A percentile compares a stretch with the other conserved stretches of the same genome.
These are phyloP conservation scores for Fusarium chlamydosporum DNA, from an alignment of 2,329 filamentous ascomycete species.

Conservation along the genomic window DNA sequence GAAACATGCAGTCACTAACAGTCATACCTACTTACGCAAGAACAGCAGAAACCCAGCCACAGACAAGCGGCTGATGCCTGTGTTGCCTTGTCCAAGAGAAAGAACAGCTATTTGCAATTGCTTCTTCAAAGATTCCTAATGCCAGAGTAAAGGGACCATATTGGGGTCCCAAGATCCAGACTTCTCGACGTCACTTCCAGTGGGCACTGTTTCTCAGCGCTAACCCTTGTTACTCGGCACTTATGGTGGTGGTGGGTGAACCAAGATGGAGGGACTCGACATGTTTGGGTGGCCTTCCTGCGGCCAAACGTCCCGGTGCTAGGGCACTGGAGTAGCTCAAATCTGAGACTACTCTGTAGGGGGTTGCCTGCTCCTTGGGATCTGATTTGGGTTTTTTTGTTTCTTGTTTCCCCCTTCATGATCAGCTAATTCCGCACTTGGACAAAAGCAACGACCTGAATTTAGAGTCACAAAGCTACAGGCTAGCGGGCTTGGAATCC, in stretches of 20 bases:
- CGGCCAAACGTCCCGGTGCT: conserved; percentile 43
- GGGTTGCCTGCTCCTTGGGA: conserved; percentile 16
- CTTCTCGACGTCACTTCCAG: conserved; percentile 36
- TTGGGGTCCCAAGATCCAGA: conserved; percentile 2
- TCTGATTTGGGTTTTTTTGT: conserved; percentile 22
- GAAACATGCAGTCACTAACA: conserved; percentile 10
- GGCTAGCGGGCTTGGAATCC: conserved; percentile 12
- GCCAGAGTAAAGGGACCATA: background rate
- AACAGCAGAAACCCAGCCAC: conserved; percentile 18
- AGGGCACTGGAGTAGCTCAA: conserved; percentile 23
- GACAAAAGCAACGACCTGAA: conserved; percentile 27
- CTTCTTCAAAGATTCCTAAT: conserved; percentile 9
- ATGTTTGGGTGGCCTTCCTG: conserved; percentile 37
- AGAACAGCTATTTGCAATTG: conserved; percentile 5
- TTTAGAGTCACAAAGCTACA: conserved; percentile 25
- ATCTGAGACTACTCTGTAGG: background rate
- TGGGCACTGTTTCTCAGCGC: conserved; percentile 26
- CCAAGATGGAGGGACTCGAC: conserved; percentile 1
- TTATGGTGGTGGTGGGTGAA: conserved; percentile 39
- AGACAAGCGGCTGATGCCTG: conserved; percentile 30
- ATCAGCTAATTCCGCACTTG: conserved; percentile 16
- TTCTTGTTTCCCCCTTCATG: conserved; percentile 41
- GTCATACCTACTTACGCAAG: background rate
- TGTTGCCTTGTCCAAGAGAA: background rate
- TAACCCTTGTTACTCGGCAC: conserved; percentile 45